Evolutionary conservation across 106 monocot species (phyloP), one percentile per base, ranked within the genome.

Genomic region (Phalaenopsis equestris): DNA sequence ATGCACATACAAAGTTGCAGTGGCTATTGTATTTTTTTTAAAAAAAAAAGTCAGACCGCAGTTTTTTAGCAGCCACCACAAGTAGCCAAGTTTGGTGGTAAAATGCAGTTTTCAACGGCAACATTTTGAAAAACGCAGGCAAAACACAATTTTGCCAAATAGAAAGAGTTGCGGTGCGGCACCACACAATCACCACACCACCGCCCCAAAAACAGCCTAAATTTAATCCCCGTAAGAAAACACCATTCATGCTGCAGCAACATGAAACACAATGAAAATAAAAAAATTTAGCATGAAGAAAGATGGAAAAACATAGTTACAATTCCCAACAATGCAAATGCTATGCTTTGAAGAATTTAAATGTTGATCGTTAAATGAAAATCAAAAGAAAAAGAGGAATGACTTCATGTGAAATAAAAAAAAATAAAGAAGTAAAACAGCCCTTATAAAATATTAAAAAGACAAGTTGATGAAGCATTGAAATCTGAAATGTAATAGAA

Each of bases 401-500:
- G 55, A 41, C 57, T 78, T 78, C 55, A 38, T 56, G 58, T 39
- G 38, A 17, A 58, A 41, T 41, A 18, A 61, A 76, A 76, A 43
- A 82, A 16, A 41, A 48, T 17, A 70, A 14, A 74, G 49, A 56
- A 17, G 42, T 17, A 79, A 61, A 79, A 18, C 24, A 77, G 56
- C 11, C 64, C 16, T 52, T 55, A 41, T 15, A 58, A 57, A 78
- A 55, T 30, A 65, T 42, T 55, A 41, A 42, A 30, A 10, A 55
- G 74, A 18, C 41, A 72, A 55, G 17, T 36, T 24, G n/a, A 56
- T 4, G 42, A 79, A 48, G 23, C 9, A 78, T 41, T 79, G 42
- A 72, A 79, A 78, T 42, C 74, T 79, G 46, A 41, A 61, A 79
- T 23, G 79, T 21, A 83, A 79, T 5, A 48, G 14, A 46, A 47